Conservation (phyloP, 768 basidiomycete species). For the Kwoniella sp. region DNA sequence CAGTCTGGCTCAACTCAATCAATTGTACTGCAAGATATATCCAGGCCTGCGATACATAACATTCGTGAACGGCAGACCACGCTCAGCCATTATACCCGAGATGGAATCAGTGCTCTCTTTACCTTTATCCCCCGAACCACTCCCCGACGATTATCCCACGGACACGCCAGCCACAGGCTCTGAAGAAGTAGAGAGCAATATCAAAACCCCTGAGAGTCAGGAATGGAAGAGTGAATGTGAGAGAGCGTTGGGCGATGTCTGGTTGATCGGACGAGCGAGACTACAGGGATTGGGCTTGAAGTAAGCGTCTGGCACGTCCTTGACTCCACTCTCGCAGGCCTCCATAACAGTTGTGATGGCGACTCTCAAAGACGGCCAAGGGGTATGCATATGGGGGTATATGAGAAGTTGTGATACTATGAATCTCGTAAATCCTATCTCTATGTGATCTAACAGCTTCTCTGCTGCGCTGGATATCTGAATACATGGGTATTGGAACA, state of each 20-base stretch:
- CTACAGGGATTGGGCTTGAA: constrained; percentile 26
- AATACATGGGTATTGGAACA: too few relatives aligned
- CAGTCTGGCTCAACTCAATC: constrained; percentile 70
- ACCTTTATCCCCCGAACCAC: constrained; percentile 25
- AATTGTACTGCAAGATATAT: constrained; percentile 71
- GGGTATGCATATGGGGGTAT: constrained; percentile 1
- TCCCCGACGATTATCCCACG: constrained; percentile 46
- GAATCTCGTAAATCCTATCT: neutral
- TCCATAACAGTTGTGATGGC: too few relatives aligned
- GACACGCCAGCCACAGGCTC: constrained; percentile 53
- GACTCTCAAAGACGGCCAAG: neutral
- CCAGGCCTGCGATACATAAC: constrained; percentile 83
- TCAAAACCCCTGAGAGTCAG: constrained; percentile 38
- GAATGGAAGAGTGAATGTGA: constrained; percentile 70
- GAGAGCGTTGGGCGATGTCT: constrained; percentile 73
- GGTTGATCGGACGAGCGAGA: constrained; percentile 65
- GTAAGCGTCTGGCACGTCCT: neutral
- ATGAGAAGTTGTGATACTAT: constrained; percentile 3
- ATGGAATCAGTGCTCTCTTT: constrained; percentile 69
- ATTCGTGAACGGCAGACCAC: constrained; percentile 81
- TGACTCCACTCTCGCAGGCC: too few relatives aligned
- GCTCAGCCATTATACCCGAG: constrained; percentile 72
- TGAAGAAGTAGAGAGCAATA: constrained; percentile 7
- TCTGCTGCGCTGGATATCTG: neutral
- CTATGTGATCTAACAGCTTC: neutral